Evolutionary conservation across 768 basidiomycete genomes (phyloP), one percentile per base, ranked within the genome.

Genomic region (Leccinum uliginosum): DNA sequence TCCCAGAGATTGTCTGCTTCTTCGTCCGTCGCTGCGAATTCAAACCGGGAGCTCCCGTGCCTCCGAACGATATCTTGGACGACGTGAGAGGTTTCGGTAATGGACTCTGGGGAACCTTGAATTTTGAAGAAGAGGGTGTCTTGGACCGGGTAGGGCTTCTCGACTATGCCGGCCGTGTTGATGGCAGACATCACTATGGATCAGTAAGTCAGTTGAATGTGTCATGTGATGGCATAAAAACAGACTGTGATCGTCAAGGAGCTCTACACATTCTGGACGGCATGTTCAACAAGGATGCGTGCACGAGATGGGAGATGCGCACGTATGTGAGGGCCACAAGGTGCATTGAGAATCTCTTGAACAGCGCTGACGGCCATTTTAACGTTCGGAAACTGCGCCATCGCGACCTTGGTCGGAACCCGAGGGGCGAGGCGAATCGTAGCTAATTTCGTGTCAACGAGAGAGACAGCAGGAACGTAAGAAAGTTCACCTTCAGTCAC

Each of bases 41-140:
- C 76, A 58, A 94, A 91, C 26, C 78, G 76, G 21, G 70, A 76
- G 50, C 90, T 84, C 2, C 84, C 84, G 61, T 95, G 84, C 62
- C 77, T 82, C 63, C 82, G 76, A 21, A 85, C 82, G 26, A 96
- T 83, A 8, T 71, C 65, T 61, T 84, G 76, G 24, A 91, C 80
- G 19, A 76, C 71, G 45, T 80, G 76, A 0, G 87, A 82, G 0
- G 89, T 80, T 43, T 80, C 78, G 4, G 80, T 66, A 30, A 89
- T 81, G 6, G 81, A 78, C 11, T 77, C 71, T 0, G 80, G 74
- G 32, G 89, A 83, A 3, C 93, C 93, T 68, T 94, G 91, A 51
- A 97, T 81, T 70, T 96, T 95, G 80, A 98, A 91, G 74, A 97
- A 93, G 10, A 97, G 79, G 0, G 87, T 87, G 65, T 94, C 91